Percentiles rank a stretch among this genome's conserved stretches.
Evolutionary conservation across 345 rosid genomes (phyloP).

Genomic region (Boechera divaricarpa): DNA sequence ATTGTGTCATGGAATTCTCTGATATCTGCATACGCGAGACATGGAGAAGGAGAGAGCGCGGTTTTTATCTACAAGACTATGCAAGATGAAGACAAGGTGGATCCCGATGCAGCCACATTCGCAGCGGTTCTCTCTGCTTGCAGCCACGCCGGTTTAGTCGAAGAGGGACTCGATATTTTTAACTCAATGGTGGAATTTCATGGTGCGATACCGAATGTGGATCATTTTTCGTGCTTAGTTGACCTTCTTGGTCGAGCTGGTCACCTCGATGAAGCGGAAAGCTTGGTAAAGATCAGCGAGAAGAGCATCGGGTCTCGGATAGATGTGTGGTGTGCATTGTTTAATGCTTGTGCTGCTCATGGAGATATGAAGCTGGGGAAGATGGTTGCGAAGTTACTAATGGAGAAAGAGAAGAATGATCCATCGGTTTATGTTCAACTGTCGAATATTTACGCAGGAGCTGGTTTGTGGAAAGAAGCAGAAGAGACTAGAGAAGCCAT

Average conservation of each 20-base stretch:
- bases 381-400: slow-evolving; percentile 57
- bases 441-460: slow-evolving; percentile 76
- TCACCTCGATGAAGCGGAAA: slow-evolving; percentile 69
- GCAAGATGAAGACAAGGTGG: slow-evolving; percentile 47
- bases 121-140: slow-evolving; percentile 74
- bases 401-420: slow-evolving; percentile 57
- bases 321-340: slow-evolving; percentile 64
- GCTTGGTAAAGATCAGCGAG: slow-evolving; percentile 42
- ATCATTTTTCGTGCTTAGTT: slow-evolving; percentile 73
- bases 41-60: slow-evolving; percentile 72
- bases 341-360: slow-evolving; percentile 82
- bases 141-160: slow-evolving; percentile 72
- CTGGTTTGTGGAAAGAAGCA: slow-evolving; percentile 84
- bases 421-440: slow-evolving; percentile 65
- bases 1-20: slow-evolving; percentile 73
- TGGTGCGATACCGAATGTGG: slow-evolving; percentile 54
- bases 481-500: slow-evolving; percentile 55
- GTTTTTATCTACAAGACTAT: slow-evolving; percentile 54
- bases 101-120: slow-evolving; percentile 70
- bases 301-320: slow-evolving; percentile 46
- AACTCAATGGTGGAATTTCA: slow-evolving; percentile 56
- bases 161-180: slow-evolving; percentile 60
- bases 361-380: slow-evolving; percentile 70
- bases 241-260: slow-evolving; percentile 86
- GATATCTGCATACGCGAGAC: slow-evolving; percentile 72